Evolutionary conservation across 2,329 filamentous ascomycete genomes (phyloP), one percentile per base, ranked within the genome.

Genomic region (Pseudogymnoascus sp.): DNA sequence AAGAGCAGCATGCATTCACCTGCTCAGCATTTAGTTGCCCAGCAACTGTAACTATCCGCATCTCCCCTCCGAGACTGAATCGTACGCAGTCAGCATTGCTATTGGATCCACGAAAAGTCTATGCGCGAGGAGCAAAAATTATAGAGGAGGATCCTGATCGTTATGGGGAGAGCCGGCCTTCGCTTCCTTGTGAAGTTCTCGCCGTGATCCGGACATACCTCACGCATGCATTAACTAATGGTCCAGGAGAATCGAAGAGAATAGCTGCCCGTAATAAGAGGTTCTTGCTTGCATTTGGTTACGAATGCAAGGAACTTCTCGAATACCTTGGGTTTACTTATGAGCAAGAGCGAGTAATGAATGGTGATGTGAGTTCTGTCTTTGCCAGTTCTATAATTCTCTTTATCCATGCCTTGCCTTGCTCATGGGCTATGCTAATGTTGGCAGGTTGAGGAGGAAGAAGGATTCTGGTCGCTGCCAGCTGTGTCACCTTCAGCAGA

Each of bases 251-350:
- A 35, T 80, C 78, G 66, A 78, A 79, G 65, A 72, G 76, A 47
- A 85, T 89, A 66, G 80, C 80, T 4, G 74, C 79, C 6, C 71
- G 79, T 14, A 89, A 89, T 68, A 85, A 86, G 69, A 81, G 82
- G 61, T 89, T 87, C 65, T 76, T 83, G 66, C 77, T 83, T 63
- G 80, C 80, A 1, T 87, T 88, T 70, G 85, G 83, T 8, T 74
- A 79, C 41, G 83, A 86, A 57, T 89, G 85, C 69, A 76, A 78
- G 65, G 74, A 77, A 9, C 69, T 89, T 28, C 73, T 89, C 15
- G 74, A 79, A 61, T 80, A 77, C 50, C 69, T 88, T 35, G 84
- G 81, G 1, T 89, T 89, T 67, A 74, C 68, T 25, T 73, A 71
- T 47, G 64, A 68, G 14, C 67, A 72, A 14, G 74, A 73, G 6